Evolutionary conservation across 192 early-diverging fungal species (phyloP), one percentile per base, ranked within the genome.

Genomic region (Backusella tarrabulga): DNA sequence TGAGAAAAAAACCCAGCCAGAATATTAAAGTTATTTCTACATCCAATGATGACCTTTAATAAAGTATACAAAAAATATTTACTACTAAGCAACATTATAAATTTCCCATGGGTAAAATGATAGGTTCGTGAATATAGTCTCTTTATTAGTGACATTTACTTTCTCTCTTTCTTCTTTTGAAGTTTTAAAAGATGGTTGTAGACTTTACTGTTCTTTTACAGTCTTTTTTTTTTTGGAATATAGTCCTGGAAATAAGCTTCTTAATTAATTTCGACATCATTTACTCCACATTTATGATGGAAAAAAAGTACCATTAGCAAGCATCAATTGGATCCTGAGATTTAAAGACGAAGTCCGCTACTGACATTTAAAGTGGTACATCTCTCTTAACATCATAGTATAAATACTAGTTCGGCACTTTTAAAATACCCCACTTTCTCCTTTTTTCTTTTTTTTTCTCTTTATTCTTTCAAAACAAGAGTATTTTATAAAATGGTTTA

Each of bases 401-500:
- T 29, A 63, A 63, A 63, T 63, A 63, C 23, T 29, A 63, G 23
- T 63, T 63, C 7, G 0, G 3, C 17, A 26, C 12, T 29, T 23
- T 29, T 14, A 21, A 11, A 63, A 26, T 63, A 63, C 11, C 11
- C 3, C 26, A 23, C 56, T 14, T 63, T 29, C n/a, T 54, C 8
- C 21, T 60, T 14, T 17, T 54, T n/a, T 54, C 1, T 17, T 29
- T 63, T 29, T 7, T 63, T 12, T 29, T 29, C 7, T 60, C 6
- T 60, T 60, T 23, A 21, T 60, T 60, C 7, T 60, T 60, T 29
- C 8, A 63, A 14, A 63, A 63, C 56, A 63, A 29, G 26, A 56
- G 4, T 6, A 3, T n/a, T 26, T 23, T 11, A 29, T 26, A 60
- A 3, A 60, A 84, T 83, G 70, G 79, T 84, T 38, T 86, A 83